These are phyloP conservation scores for Capronia epimyces DNA, from an alignment of 2,329 filamentous ascomycete species.

Conservation along the genomic window DNA sequence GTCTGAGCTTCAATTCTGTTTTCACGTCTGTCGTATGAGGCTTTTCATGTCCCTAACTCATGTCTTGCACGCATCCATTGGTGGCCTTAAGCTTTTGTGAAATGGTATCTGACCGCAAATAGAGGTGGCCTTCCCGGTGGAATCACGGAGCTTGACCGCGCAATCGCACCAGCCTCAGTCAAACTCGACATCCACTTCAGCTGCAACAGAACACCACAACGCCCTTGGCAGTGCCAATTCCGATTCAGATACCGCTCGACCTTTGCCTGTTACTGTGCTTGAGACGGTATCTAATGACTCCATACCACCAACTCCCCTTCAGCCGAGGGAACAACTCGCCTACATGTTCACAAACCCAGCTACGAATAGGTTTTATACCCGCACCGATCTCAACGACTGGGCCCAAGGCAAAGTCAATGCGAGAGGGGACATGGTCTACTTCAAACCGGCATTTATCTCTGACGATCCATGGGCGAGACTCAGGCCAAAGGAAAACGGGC, in stretches of 20 bases:
- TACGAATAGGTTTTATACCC: conserved; percentile 17
- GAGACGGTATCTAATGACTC: neutral
- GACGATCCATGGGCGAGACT: conserved; percentile 25
- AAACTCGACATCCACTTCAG: neutral
- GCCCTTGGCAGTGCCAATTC: neutral
- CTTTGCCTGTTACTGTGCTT: neutral
- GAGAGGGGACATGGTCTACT: conserved; percentile 28
- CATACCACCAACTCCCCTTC: neutral
- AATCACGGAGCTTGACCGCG: too few species aligned
- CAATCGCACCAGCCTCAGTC: neutral
- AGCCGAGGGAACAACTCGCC: neutral
- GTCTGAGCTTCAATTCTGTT: too few species aligned
- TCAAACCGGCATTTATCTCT: conserved; percentile 28
- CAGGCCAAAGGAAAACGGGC: neutral
- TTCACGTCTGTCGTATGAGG: too few species aligned
- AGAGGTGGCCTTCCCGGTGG: neutral
- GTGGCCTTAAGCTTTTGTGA: too few species aligned
- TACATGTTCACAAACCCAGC: conserved; percentile 10
- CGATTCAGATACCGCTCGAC: neutral
- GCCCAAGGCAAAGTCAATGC: conserved; percentile 20
- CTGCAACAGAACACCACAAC: neutral
- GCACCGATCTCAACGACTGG: conserved; percentile 14
- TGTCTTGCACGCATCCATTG: too few species aligned
- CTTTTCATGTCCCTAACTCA: too few species aligned
- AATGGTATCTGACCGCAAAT: too few species aligned